These are phyloP conservation scores for Aspergillus costaricaensis DNA, from an alignment of 2,329 filamentous ascomycete genomes.

Conservation along the genomic window DNA sequence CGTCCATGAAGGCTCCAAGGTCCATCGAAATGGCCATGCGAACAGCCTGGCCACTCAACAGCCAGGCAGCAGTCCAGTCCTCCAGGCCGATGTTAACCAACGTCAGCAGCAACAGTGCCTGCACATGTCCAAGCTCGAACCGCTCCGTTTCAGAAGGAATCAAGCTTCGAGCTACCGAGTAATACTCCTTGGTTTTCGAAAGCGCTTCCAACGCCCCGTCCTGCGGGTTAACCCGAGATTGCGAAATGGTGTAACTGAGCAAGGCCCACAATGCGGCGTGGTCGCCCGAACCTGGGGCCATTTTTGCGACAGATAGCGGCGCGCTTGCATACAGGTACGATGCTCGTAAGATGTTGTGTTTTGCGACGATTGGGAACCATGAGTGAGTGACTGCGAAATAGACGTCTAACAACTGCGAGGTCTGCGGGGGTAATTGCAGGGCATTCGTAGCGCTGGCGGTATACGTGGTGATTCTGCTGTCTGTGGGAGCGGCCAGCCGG, in stretches of 20 bases:
- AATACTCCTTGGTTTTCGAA: constrained; percentile 37
- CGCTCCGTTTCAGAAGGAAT: constrained; percentile 44
- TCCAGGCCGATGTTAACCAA: constrained; percentile 53
- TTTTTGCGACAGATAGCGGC: constrained; percentile 35
- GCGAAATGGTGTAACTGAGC: constrained; percentile 44
- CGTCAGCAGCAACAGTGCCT: constrained; percentile 49
- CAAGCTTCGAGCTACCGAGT: constrained; percentile 37
- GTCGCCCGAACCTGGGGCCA: constrained; percentile 40
- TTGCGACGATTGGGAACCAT: constrained; percentile 63
- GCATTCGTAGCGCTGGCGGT: constrained; percentile 12
- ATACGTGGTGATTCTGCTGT: constrained; percentile 11
- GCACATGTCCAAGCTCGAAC: constrained; percentile 46
- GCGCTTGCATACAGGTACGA: constrained; percentile 57
- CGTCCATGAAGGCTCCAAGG: constrained; percentile 30
- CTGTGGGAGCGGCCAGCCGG: constrained; percentile 26
- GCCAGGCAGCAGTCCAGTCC: constrained; percentile 54
- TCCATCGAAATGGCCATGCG: constrained; percentile 49
- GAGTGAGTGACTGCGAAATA: constrained; percentile 61
- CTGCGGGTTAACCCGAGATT: constrained; percentile 26
- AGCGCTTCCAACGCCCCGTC: constrained; percentile 21
- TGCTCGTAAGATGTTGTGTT: constrained; percentile 57
- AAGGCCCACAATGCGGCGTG: constrained; percentile 49
- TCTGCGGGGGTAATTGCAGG: constrained; percentile 50
- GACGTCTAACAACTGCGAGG: constrained; percentile 56
- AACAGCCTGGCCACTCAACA: constrained; percentile 55